A percentile compares a stretch with the other conserved stretches of the same genome.
Evolutionary conservation across 1,284 basidiomycete species (phyloP).

Genomic region (Boletus albobrunnescens): DNA sequence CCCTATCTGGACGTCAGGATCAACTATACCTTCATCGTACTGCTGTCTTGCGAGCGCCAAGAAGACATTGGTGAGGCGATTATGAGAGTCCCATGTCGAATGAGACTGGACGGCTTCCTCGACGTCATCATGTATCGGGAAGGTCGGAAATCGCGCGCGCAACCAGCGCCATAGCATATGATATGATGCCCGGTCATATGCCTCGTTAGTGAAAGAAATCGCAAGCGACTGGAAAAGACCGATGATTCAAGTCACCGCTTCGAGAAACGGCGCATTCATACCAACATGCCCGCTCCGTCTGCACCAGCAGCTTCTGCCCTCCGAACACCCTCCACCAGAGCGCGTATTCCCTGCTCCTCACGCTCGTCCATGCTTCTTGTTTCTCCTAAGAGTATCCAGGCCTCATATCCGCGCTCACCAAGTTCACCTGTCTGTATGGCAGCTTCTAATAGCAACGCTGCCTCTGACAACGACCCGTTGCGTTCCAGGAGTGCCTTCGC

Average conservation of each 20-base stretch:
- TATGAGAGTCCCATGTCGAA: conserved; percentile 83
- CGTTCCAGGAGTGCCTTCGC: conserved; percentile 72
- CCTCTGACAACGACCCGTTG: conserved; percentile 84
- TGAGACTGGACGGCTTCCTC: conserved; percentile 53
- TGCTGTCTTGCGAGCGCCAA: conserved; percentile 81
- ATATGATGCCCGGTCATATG: conserved; percentile 85
- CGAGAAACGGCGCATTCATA: conserved; percentile 37
- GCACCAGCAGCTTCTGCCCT: conserved; percentile 58
- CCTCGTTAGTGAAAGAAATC: conserved; percentile 97
- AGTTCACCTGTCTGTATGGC: conserved; percentile 78
- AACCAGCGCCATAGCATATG: conserved; percentile 89
- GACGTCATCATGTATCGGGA: conserved; percentile 56
- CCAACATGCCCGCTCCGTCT: conserved; percentile 78
- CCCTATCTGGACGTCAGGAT: conserved; percentile 92
- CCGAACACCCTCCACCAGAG: conserved; percentile 65
- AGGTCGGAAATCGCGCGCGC: conserved; percentile 68
- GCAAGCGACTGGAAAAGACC: conserved; percentile 72
- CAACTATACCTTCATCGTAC: conserved; percentile 67
- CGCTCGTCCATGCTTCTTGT: conserved; percentile 96
- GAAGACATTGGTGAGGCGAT: conserved; percentile 80
- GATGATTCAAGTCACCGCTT: conserved; percentile 2
- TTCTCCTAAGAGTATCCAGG: conserved; percentile 93
- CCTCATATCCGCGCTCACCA: conserved; percentile 79
- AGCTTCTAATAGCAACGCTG: conserved; percentile 80
- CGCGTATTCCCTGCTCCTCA: conserved; percentile 76